Evolutionary conservation across 352 stramenopile genomes (phyloP).

Genomic region (Thraustotheca clavata): DNA sequence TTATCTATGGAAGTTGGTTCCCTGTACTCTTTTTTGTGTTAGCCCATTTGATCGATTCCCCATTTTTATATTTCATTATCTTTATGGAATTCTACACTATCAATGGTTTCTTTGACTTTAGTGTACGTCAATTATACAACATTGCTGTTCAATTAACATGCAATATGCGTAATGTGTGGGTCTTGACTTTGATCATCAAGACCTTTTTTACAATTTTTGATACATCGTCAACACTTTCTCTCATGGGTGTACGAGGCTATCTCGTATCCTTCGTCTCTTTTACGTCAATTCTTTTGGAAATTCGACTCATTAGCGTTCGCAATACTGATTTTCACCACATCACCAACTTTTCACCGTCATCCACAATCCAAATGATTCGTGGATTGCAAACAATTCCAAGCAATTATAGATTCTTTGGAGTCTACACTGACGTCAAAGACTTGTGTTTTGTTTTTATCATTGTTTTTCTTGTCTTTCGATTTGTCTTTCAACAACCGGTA

Average conservation of each 20-base stretch:
- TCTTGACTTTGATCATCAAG: not conserved
- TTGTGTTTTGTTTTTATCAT: not conserved
- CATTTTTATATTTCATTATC: not conserved
- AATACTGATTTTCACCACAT: not conserved
- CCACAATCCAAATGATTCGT: not conserved
- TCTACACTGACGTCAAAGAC: not conserved
- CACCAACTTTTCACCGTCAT: not conserved
- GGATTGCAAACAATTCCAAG: not conserved
- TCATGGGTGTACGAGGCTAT: not conserved
- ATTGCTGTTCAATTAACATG: not conserved
- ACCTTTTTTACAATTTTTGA: not conserved
- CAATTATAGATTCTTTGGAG: not conserved
- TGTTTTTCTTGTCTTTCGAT: not conserved
- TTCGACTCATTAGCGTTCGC: not conserved
- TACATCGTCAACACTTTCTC: not conserved
- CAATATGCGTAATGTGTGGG: conserved; percentile 3
- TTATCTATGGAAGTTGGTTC: conserved; percentile 9
- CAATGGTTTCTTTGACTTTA: not conserved
- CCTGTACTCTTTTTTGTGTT: not conserved
- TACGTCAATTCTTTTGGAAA: not conserved
- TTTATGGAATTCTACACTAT: not conserved
- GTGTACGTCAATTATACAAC: not conserved
- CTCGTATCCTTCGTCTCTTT: not conserved
- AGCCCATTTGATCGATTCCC: not conserved
- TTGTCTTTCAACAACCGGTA: not conserved